A percentile compares a stretch with the other conserved stretches of the same genome.
These are phyloP conservation scores for Seiridium cupressi DNA, from an alignment of 2,329 filamentous ascomycete genomes.

Conservation along the genomic window DNA sequence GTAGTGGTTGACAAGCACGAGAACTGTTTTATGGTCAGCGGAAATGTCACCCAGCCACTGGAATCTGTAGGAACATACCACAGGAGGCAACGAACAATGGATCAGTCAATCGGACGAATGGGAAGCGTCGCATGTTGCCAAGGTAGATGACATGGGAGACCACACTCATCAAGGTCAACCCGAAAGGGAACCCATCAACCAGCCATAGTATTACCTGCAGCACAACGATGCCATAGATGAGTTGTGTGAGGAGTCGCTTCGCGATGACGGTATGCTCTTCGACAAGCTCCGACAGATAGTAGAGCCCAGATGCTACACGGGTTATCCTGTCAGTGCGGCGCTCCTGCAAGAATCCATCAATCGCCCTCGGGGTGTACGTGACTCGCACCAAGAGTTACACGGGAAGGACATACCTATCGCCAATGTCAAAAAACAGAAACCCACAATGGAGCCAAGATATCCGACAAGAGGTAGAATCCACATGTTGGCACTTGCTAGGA, in stretches of 20 bases:
- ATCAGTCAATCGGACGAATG: slow-evolving; percentile 80
- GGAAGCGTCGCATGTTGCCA: slow-evolving; percentile 75
- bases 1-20: slow-evolving; percentile 90
- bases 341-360: neutral
- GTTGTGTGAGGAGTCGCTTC: slow-evolving; percentile 77
- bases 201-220: slow-evolving; percentile 73
- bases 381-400: neutral
- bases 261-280: slow-evolving; percentile 95
- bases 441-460: slow-evolving; percentile 81
- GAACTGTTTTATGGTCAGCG: slow-evolving; percentile 45
- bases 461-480: slow-evolving; percentile 94
- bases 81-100: slow-evolving; percentile 85
- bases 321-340: neutral
- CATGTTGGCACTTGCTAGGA: slow-evolving; percentile 55
- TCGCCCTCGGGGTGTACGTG: neutral
- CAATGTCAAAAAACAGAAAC: slow-evolving; percentile 91
- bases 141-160: slow-evolving; percentile 81
- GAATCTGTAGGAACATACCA: slow-evolving; percentile 47
- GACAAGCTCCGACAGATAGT: slow-evolving; percentile 96
- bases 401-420: slow-evolving; percentile 68
- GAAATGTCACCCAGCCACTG: neutral
- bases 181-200: slow-evolving; percentile 82
- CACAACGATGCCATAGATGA: slow-evolving; percentile 80
- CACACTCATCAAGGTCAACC: slow-evolving; percentile 72
- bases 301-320: slow-evolving; percentile 85